phyloP scores from a whole-genome alignment of 2,329 filamentous ascomycete species.

The Claviceps monticola region DNA sequence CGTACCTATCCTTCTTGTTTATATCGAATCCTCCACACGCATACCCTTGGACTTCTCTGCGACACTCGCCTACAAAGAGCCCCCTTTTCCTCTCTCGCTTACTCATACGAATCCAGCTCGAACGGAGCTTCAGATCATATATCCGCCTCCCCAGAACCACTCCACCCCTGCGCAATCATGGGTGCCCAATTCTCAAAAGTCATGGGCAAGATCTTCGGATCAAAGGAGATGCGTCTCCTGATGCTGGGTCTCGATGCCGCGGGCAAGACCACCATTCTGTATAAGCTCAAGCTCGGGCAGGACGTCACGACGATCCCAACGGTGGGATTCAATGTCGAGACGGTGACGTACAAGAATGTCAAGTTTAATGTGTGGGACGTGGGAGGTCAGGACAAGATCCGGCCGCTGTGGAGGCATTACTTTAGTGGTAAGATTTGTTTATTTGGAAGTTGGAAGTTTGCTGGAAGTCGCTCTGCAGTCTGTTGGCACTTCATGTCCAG shows the following conservation, averaged over 20 bases:
- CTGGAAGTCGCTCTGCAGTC: too few relatives aligned
- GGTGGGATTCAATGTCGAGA: constrained; percentile 99
- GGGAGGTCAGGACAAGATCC: constrained; percentile 99
- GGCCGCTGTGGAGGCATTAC: constrained; percentile 98
- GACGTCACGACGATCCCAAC: constrained; percentile 98
- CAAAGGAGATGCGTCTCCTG: constrained; percentile 99
- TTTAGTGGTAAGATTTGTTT: constrained; percentile 52
- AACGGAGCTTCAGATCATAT: too few relatives aligned
- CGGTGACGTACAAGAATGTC: constrained; percentile 99
- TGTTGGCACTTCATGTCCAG: too few relatives aligned
- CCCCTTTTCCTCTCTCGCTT: background rate
- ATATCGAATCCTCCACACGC: too few relatives aligned
- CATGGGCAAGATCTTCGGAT: constrained; percentile 97
- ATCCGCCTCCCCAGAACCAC: too few relatives aligned
- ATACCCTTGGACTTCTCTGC: background rate
- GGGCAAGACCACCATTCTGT: constrained; percentile 99
- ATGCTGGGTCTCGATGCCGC: constrained; percentile 99
- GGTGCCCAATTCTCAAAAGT: constrained; percentile 89
- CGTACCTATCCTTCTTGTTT: too few relatives aligned
- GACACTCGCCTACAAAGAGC: background rate
- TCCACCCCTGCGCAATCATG: constrained; percentile 40
- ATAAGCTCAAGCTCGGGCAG: constrained; percentile 99
- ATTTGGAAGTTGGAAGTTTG: background rate
- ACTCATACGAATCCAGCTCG: background rate
- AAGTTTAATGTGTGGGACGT: constrained; percentile 99